phyloP scores from a whole-genome alignment of 345 rosid genomes.

The Ricinus communis region DNA sequence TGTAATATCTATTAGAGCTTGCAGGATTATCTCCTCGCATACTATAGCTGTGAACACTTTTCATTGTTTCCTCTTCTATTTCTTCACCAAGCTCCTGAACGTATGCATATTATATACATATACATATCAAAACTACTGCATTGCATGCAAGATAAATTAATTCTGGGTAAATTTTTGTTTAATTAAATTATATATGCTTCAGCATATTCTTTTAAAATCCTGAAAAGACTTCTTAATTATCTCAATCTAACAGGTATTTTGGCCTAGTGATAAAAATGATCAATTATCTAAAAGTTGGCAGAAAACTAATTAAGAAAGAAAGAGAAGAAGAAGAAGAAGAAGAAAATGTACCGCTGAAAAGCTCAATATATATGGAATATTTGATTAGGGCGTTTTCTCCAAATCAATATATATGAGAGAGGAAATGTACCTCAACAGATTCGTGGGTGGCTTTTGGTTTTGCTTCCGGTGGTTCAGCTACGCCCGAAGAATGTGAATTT shows the following conservation, averaged over 20 bases:
- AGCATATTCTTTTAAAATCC: background rate
- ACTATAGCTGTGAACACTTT: conserved; percentile 34
- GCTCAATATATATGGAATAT: too few species aligned
- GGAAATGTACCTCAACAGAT: background rate
- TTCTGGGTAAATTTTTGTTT: background rate
- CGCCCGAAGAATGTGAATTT: background rate
- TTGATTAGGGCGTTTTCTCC: too few species aligned
- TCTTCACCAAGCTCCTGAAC: conserved; percentile 23
- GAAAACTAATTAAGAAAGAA: too few species aligned
- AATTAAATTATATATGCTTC: background rate
- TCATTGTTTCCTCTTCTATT: conserved; percentile 29
- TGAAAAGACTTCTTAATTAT: too few species aligned
- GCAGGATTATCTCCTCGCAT: conserved; percentile 17
- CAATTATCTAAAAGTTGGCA: too few species aligned
- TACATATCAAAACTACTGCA: too few species aligned
- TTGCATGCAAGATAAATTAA: background rate
- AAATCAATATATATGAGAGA: too few species aligned
- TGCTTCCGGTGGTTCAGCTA: background rate
- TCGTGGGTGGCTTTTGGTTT: background rate
- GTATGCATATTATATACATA: background rate
- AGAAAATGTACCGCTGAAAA: too few species aligned
- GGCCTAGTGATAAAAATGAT: too few species aligned
- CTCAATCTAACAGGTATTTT: too few species aligned
- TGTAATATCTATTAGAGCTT: conserved; percentile 11
- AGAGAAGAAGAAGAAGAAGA: too few species aligned